Base-by-base conservation (phyloP, 805 yeast genomes). In the Phaffomyces opuntiae region DNA sequence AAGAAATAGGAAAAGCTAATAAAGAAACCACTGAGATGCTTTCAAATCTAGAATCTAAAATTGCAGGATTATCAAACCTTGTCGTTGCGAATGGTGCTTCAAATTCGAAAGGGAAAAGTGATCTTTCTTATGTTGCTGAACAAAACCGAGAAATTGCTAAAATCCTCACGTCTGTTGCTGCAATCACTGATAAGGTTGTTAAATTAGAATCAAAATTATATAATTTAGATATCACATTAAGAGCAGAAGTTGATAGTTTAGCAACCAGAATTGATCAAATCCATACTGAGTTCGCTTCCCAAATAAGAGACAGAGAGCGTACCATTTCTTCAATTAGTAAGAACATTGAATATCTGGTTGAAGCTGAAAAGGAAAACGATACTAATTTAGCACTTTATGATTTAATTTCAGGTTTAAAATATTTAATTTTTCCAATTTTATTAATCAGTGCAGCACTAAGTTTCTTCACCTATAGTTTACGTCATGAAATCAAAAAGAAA, bases 401-500 rank as follows among this genome's bases (percentile, higher is more conserved):
- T n/a, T 29, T 60, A 11, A 49, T 61, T 32, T 44, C 50, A 13
- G 51, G 59, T 4, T 49, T 63, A 42, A 62, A 59, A 41, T 55
- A 49, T 16, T 45, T 63, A 26, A 51, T 63, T 16, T 37, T 60
- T 11, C 56, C 64, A 17, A 47, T 61, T 21, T 44, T 62, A 36
- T 16, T 58, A 7, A 44, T 53, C 5, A 49, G 56, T 26, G 50
- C 70, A 4, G 62, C 69, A 1, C 64, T 78, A 45, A 67, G 74
- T 17, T 60, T 72, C 33, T 66, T 76, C 49, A 70, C 78, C 21
- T 73, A 72, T 59, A 70, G 77, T 56, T 63, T 81, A 38, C 75
- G 84, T 64, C 77, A 69, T 51, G 86, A 81, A 51, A 78, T 81
- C 46, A 80, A 78, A 53, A 67, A 82, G 9, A 81, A 81, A 51